Evolutionary conservation across 768 basidiomycete genomes (phyloP), one percentile per base, ranked within the genome.

Genomic region (Pleurotus tuber-regium): DNA sequence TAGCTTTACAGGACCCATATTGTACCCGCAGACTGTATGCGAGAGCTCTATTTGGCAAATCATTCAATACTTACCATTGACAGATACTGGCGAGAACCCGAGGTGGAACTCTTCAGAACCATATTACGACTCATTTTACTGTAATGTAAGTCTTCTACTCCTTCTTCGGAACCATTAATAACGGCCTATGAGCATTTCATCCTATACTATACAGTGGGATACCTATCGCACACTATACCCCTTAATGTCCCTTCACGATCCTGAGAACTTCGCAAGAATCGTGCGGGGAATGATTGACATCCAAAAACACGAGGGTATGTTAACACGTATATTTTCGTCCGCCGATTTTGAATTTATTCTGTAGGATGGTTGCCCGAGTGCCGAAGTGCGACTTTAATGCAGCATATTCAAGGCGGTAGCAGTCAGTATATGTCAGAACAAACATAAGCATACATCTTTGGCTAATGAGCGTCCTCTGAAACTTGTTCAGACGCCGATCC

Each of bases 331-430:
- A 26, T 16, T 8, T 18, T 23, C 10, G 30, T 10, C 2, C 9
- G 14, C 18, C 1, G 16, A 25, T n/a, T 28, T 1, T 33, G 28
- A 23, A 28, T 9, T 36, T 28, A n/a, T 10, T 40, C n/a, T 33
- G 8, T 52, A 84, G 82, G 83, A 3, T 86, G 82, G 82, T 69
- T 86, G 2, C 84, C 84, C 3, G 83, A 86, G 62, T 83, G 83
- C 57, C 74, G 84, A 44, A 77, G 77, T 36, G 75, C 82, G 3
- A 79, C 80, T 4, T 69, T 68, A 4, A 69, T 69, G 66, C 76
- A 77, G 29, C 79, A 65, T 31, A 75, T 80, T 35, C 82, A 85
- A 61, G 83, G 83, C 10, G 82, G 83, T 25, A 84, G 80, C 57
- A 76, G 83, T 83, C 59, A 51, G 80, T 73, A n/a, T 10, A 29